These are phyloP conservation scores for Penicillium cinerascens DNA, from an alignment of 495 filamentous ascomycete genomes.

Conservation along the genomic window DNA sequence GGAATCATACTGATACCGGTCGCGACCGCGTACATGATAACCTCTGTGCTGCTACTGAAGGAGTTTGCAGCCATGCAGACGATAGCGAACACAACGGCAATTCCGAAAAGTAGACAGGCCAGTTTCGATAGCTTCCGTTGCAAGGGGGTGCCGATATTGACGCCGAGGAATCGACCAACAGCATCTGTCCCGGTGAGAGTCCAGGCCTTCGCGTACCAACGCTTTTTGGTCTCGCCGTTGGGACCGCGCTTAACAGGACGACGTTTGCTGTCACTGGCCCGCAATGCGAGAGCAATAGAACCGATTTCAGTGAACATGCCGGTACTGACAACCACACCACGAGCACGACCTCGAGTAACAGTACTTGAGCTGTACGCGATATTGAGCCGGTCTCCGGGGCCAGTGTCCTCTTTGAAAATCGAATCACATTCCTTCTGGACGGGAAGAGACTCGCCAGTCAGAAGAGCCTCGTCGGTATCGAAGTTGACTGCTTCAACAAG, in stretches of 20 bases:
- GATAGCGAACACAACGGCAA: conserved; percentile 57
- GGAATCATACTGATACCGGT: conserved; percentile 58
- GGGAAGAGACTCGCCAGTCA: conserved; percentile 54
- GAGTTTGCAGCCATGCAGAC: conserved; percentile 54
- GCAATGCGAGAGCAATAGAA: conserved; percentile 55
- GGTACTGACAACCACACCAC: conserved; percentile 65
- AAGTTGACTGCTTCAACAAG: background rate
- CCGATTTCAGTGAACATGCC: conserved; percentile 64
- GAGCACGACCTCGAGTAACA: conserved; percentile 76
- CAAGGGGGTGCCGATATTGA: conserved; percentile 59
- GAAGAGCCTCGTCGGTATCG: background rate
- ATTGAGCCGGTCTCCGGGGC: conserved; percentile 58
- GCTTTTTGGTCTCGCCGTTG: conserved; percentile 45
- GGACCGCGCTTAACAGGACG: conserved; percentile 46
- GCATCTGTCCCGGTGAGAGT: conserved; percentile 53
- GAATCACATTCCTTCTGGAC: conserved; percentile 54
- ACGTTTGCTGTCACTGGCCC: conserved; percentile 28
- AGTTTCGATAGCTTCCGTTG: conserved; percentile 60
- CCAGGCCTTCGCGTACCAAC: conserved; percentile 59
- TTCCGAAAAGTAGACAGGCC: conserved; percentile 56
- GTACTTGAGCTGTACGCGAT: conserved; percentile 53
- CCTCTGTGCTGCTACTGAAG: conserved; percentile 48
- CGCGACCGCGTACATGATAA: conserved; percentile 60
- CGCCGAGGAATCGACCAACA: conserved; percentile 61
- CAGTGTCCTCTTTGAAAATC: conserved; percentile 70